Base-by-base conservation (phyloP, 192 early-diverging fungal genomes). In the Gryganskiella cystojenkinii region DNA sequence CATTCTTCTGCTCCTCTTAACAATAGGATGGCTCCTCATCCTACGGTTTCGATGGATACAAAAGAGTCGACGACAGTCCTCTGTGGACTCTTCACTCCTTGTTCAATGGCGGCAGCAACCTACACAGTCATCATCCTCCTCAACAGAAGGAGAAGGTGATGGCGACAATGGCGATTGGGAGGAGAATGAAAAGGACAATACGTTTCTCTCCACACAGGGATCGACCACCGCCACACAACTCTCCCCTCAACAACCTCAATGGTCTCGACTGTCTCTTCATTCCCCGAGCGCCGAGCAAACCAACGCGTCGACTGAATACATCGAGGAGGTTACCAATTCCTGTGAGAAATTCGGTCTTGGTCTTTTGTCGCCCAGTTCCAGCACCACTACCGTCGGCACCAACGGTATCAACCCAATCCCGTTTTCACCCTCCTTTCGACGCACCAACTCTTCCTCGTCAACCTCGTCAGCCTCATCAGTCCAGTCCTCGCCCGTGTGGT, bases 1-100 rank as follows among this genome's bases (percentile, higher is more conserved):
- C 56, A 45, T 40, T 10, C 42, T 30, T 3, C 37, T 83, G 3
- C 35, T 78, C 2, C 59, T 31, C 13, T 14, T 61, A 7, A 60
- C 81, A 2, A 9, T 80, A 28, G 56, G 24, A 7, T 79, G 58
- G 63, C 57, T 82, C n/a, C 20, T 82, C n/a, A 40, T 69, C 9
- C 60, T 51, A 30, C 53, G 61, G 27, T 54, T 47, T 31, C 46
- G 66, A 17, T 78, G 74, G 74, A 69, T 78, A 28, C 20, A 8
- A 7, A 15, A 33, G 22, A 24, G 28, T 1, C 43, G 71, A 6
- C 51, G 53, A 40, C 64, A 64, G 2, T 28, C 30, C 24, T 15
- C 33, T 34, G 43, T 24, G 2, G 46, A 40, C n/a, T n/a, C n/a
- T 15, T 50, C 64, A 0, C n/a, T 63, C 19, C 27, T 66, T 28